phyloP scores from a whole-genome alignment of 139 green algal genomes.

The Coelastrella sp. region DNA sequence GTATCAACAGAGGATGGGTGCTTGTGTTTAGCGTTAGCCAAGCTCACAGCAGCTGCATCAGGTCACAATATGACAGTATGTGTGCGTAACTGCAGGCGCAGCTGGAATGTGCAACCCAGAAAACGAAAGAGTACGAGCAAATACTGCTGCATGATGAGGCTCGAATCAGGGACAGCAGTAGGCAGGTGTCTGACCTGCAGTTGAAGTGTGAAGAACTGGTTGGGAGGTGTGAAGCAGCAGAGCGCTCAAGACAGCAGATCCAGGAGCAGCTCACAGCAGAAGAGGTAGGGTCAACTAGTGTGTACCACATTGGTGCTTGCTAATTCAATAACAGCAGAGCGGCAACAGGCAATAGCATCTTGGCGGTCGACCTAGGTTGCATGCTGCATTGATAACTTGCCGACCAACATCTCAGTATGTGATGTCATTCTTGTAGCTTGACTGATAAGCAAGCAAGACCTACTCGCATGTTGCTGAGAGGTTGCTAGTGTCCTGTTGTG shows the following conservation, averaged over 20 bases:
- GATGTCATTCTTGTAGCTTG: too few species aligned
- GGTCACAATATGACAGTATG: too few species aligned
- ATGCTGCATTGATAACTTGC: too few species aligned
- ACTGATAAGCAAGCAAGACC: too few species aligned
- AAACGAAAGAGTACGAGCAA: conserved; percentile 41
- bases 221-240: background rate
- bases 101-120: conserved; percentile 44
- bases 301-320: too few species aligned
- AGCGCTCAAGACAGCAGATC: background rate
- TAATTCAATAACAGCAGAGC: too few species aligned
- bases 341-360: too few species aligned
- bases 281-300: conserved; percentile 32
- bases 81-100: conserved; percentile 26
- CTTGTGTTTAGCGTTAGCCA: too few species aligned
- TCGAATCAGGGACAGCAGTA: conserved; percentile 37
- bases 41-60: too few species aligned
- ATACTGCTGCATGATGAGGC: conserved; percentile 35
- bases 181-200: conserved; percentile 55
- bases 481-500: background rate
- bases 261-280: background rate
- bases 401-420: too few species aligned
- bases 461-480: background rate
- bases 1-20: too few species aligned
- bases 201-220: conserved; percentile 44
- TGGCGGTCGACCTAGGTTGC: too few species aligned